phyloP scores from a whole-genome alignment of 345 rosid species.

The Rhizophora apiculata region DNA sequence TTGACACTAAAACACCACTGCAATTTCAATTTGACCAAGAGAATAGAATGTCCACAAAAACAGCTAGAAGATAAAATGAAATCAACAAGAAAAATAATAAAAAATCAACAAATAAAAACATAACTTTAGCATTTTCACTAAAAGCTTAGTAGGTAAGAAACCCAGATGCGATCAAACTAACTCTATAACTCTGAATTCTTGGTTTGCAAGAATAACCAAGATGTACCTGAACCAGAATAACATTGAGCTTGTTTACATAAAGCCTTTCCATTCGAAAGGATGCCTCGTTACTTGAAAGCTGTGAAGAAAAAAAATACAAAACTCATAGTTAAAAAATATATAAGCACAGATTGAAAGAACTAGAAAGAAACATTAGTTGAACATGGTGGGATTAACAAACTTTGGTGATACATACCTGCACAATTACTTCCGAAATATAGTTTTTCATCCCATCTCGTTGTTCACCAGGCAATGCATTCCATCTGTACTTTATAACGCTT shows the following conservation, averaged over 20 bases:
- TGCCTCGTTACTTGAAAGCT: slow-evolving; percentile 90
- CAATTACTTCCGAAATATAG: slow-evolving; percentile 97
- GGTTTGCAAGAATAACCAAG: neutral
- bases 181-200: neutral
- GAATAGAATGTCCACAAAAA: neutral
- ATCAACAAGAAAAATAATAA: neutral
- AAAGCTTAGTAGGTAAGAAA: neutral
- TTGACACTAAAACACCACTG: neutral
- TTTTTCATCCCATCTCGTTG: slow-evolving; percentile 99
- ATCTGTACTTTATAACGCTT: slow-evolving; percentile 95
- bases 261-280: slow-evolving; percentile 85
- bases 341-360: too few relatives aligned
- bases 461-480: slow-evolving; percentile 96
- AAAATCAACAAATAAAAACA: neutral
- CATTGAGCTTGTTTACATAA: slow-evolving; percentile 90
- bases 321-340: neutral
- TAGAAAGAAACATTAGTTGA: too few relatives aligned
- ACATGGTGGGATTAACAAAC: neutral
- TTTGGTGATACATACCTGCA: slow-evolving; percentile 51
- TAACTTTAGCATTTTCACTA: too few relatives aligned
- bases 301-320: slow-evolving; percentile 2
- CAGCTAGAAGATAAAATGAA: neutral
- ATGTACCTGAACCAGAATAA: slow-evolving; percentile 91
- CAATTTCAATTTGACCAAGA: neutral
- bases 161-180: neutral